Base-by-base conservation (phyloP, 2,329 filamentous ascomycete species). In the Aurifilum marmelostoma region DNA sequence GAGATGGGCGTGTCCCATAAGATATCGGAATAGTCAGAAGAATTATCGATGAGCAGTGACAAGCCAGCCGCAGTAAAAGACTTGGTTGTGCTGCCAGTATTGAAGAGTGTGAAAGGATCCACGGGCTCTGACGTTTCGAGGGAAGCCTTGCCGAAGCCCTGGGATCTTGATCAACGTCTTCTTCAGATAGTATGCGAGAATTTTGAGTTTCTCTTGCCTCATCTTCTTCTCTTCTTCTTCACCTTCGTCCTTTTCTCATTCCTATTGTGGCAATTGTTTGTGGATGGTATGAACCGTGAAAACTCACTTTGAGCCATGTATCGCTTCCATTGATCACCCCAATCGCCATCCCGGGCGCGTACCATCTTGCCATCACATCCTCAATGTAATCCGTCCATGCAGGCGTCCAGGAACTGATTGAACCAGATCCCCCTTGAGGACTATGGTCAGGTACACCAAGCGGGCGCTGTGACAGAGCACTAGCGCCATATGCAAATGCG, bases 51-150 rank as follows among this genome's bases (percentile, higher is more conserved):
- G 9, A 88, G 80, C 2, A 87, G 74, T 1, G 83, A 80, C 1
- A 88, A 75, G 0, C 80, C 79, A 0, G 85, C 85, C 1, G 83
- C 81, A 0, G 83, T 84, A 61, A 87, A 82, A 2, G 85, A 83
- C 74, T 89, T 89, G 27, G 85, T 87, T 1, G 82, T 87, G 56
- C 85, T 88, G 1, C 82, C 88, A 2, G 80, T 80, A 69, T 84
- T 86, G 77, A 85, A 89, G 2, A 89, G 78, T 0, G 86, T 88
- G 39, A 83, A 77, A 0, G 82, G 74, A 0, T 79, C 84, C 11
- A 81, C 81, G 0, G 78, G 75, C 0, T 76, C 76, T 5, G 56
- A 43, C 8, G 62, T 39, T 18, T 59, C 56, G 16, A 80, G 75
- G n/a, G 70, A 69, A 65, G 79, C 73, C 72, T 81, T 70, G 71